Base-by-base conservation (phyloP, 208 protist species). In the Trypanosoma boissoni region DNA sequence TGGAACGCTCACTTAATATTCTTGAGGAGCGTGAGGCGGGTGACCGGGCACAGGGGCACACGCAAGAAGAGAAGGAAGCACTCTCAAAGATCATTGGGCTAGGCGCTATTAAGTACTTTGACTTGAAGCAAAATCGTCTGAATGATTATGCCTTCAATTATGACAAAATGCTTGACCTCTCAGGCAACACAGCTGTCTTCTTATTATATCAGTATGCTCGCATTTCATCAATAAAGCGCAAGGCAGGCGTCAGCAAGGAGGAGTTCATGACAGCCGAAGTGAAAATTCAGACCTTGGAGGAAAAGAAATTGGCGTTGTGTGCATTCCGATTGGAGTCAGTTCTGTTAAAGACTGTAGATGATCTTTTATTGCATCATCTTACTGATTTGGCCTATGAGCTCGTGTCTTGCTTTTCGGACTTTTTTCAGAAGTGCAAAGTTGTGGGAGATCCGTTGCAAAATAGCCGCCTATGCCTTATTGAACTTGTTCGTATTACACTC, bases 201-300 rank as follows among this genome's bases (percentile, higher is more conserved):
- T 79, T 99, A 28, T 83, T 99, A 10, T 99, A 99, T 80, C 89
- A 97, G 58, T 98, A 98, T 74, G 96, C 96, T 12, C 94, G 98
- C 59, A 97, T 98, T 51, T 80, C 71, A 64, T 98, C 95, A 37
- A 98, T 99, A 74, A 70, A 88, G 68, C 84, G 86, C 58, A 96
- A 96, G 84, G 87, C 92, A 28, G 75, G 76, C 34, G 77, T 92
- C 12, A 49, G 49, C 26, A 74, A 80, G 53, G 79, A 83, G 45
- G 61, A 92, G 46, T 48, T 83, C 45, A 41, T 68, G 43, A 64
- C 76, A 23, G 61, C 76, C 8, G 64, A 85, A 42, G 75, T 98
- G 24, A 75, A 80, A 53, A 72, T 96, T 5, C 71, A 83, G 8
- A 86, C 85, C 1, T 78, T 77, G 28, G 69, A 91, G 67, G 85